phyloP scores from a whole-genome alignment of 2,329 filamentous ascomycete species.

The Elsinoe arachidis region DNA sequence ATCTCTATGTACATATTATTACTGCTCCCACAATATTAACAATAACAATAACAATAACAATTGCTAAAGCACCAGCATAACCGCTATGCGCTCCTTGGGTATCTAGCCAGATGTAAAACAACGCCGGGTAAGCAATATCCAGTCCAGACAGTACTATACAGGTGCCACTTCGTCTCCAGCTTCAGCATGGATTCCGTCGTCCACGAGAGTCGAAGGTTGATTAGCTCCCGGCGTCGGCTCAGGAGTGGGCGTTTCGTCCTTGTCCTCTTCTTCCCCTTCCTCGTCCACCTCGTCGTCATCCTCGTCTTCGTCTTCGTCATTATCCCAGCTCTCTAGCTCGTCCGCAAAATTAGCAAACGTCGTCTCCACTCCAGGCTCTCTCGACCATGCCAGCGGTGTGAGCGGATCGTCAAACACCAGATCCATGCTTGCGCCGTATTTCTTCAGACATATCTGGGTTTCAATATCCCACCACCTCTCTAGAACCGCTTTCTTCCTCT shows the following conservation, averaged over 20 bases:
- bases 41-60: too few relatives aligned
- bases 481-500: conserved; percentile 4
- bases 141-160: not conserved
- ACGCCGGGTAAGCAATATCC: not conserved
- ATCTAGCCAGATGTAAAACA: not conserved
- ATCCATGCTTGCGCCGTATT: not conserved
- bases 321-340: conserved; percentile 1
- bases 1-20: not conserved
- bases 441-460: conserved; percentile 16
- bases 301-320: conserved; percentile 3
- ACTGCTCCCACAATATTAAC: not conserved
- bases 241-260: not conserved
- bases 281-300: not conserved
- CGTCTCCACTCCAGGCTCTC: not conserved
- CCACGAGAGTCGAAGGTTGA: not conserved
- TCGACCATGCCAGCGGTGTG: not conserved
- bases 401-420: not conserved
- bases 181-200: not conserved
- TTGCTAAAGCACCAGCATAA: not conserved
- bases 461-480: conserved; percentile 17
- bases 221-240: not conserved
- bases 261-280: not conserved
- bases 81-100: not conserved
- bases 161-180: not conserved
- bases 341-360: conserved; percentile 6